Evolutionary conservation across 2,329 filamentous ascomycete genomes (phyloP), one percentile per base, ranked within the genome.

Genomic region (Sporothrix schenckii): DNA sequence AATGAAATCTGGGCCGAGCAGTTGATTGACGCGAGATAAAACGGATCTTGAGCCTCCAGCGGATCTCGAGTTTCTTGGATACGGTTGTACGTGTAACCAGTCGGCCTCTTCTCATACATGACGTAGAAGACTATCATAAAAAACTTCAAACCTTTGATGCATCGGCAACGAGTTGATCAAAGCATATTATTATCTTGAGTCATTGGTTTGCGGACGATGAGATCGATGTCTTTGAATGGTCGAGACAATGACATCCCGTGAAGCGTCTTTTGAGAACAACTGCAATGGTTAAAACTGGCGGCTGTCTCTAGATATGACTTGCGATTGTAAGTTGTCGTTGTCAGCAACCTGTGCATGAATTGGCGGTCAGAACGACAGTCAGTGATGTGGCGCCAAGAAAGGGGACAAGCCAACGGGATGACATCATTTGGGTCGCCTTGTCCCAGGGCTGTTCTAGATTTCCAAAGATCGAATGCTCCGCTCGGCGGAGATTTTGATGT

Each of bases 361-460:
- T 61, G 58, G 58, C 19, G 47, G 44, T 66, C 24, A 6, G 1
- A 2, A 44, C 11, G 41, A 6, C 54, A 14, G 41, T 30, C 56
- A 39, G 27, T 61, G 58, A 24, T 39, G 47, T 47, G 52, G 27
- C 47, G 61, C 47, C 47, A 52, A 66, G 61, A 52, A 4, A 14
- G 47, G 39, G 44, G 47, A 39, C 14, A 13, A 19, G 47, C 47
- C 47, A 27, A 21, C 27, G 11, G 19, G 21, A 66, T 53, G 63
- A 53, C 63, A 66, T 66, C 63, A 66, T 39, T 24, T 66, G 27
- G 47, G 19, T 16, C 27, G 44, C 47, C 27, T 21, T 30, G 47
- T n/a, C 24, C 27, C 21, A 34, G 41, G 21, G 4, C 19, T 39
- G 19, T 27, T 63, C 39, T 44, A 47, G 39, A 27, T 24, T 9